Base-by-base conservation (phyloP, 805 yeast species). In the Suhomyces xylopsoci region DNA sequence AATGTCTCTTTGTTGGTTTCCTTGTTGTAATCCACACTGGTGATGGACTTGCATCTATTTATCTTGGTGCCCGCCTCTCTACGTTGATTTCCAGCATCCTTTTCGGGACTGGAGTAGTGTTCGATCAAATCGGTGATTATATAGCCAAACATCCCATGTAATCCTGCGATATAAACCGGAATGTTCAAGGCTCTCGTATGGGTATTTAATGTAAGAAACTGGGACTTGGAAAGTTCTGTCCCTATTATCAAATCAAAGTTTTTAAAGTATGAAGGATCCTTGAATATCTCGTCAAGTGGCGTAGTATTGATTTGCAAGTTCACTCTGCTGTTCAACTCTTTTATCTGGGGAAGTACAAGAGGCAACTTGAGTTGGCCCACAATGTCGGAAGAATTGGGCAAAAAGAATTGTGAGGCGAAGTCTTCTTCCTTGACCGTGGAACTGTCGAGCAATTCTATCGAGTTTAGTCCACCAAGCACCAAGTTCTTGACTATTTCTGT, bases 401-500 rank as follows among this genome's bases (percentile, higher is more conserved):
- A 64, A 64, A 90, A 89, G 67, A 90, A 92, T 65, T 91, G 94
- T 1, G 84, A 78, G 2, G 84, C 83, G 53, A 87, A 77, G 63
- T 90, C 96, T 42, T 78, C 81, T 36, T 81, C 87, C 1, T 67
- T 63, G 1, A 89, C 81, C 0, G 47, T 60, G 2, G 84, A 70
- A 32, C 68, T 62, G 69, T 92, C 97, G 51, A 85, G 63, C 0
- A 94, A 71, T n/a, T 85, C 84, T 26, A 93, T 68, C 0, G 85
- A 73, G 3, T 96, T 96, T 52, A 93, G 75, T 4, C 99, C 99
- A 26, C 96, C 96, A 22, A 94, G 77, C 17, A 89, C 89, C 47
- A 94, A 67, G 66, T 92, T 92, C 68, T 94, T 93, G 36, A 85
- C 82, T 9, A 88, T 78, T 66, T 93, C 99, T 14, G 85, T 82